phyloP scores from a whole-genome alignment of 75 land plant genomes.

The Selaginella tamariscina region DNA sequence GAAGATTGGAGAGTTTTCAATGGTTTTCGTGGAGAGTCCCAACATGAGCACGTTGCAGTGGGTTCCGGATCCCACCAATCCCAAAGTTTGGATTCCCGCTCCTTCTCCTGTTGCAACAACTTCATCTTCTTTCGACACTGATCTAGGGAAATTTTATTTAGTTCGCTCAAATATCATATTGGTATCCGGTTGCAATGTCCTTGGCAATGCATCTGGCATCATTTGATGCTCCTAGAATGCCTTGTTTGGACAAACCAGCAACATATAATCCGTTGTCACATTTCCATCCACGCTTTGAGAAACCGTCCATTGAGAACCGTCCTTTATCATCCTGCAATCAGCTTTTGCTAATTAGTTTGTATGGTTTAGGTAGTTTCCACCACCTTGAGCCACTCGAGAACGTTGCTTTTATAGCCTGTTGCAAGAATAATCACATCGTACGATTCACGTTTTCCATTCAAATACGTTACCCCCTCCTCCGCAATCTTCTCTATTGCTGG shows the following conservation, averaged over 20 bases:
- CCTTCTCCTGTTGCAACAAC: neutral
- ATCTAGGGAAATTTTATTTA: too few relatives aligned
- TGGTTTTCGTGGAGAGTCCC: constrained; percentile 69
- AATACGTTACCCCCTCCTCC: constrained; percentile 29
- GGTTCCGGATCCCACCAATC: constrained; percentile 46
- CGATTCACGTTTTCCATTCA: constrained; percentile 29
- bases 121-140: too few relatives aligned
- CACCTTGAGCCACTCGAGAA: constrained; percentile 62
- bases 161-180: too few relatives aligned
- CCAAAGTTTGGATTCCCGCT: constrained; percentile 21
- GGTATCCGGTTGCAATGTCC: too few relatives aligned
- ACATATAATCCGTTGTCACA: constrained; percentile 41
- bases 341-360: neutral
- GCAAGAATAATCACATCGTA: constrained; percentile 64
- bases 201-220: constrained; percentile 50
- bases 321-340: constrained; percentile 38
- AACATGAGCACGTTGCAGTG: constrained; percentile 85
- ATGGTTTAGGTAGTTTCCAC: neutral
- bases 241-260: constrained; percentile 44
- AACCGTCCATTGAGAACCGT: constrained; percentile 38
- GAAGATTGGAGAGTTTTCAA: constrained; percentile 78
- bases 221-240: constrained; percentile 35
- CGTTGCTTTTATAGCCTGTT: constrained; percentile 79
- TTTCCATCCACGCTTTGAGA: constrained; percentile 62
- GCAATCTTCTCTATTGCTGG: constrained; percentile 41